phyloP scores from a whole-genome alignment of 495 filamentous ascomycete genomes.

The Podospora fimiseda region DNA sequence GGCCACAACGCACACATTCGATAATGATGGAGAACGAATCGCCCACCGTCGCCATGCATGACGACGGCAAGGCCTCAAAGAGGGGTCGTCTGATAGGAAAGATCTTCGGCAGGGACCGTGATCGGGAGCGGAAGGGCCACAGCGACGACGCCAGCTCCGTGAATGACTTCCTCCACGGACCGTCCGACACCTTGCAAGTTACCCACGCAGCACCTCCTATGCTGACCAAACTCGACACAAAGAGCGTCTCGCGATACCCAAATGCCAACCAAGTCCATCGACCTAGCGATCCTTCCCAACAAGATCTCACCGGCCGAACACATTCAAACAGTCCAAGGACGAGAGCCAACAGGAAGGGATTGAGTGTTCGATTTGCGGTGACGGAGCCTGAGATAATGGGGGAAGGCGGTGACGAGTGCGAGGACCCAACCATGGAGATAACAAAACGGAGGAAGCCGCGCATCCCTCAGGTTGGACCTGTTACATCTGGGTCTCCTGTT shows the following conservation, averaged over 20 bases:
- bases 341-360: constrained; percentile 44
- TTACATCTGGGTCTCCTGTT: constrained; percentile 18
- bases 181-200: constrained; percentile 36
- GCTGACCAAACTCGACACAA: constrained; percentile 42
- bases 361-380: constrained; percentile 65
- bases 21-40: constrained; percentile 41
- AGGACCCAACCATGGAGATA: constrained; percentile 62
- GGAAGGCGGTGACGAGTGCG: constrained; percentile 78
- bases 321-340: constrained; percentile 25
- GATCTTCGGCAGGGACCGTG: constrained; percentile 36
- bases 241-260: constrained; percentile 38
- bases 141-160: constrained; percentile 35
- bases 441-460: constrained; percentile 44
- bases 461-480: constrained; percentile 24
- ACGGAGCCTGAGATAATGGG: constrained; percentile 71
- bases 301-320: constrained; percentile 24
- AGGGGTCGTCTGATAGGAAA: constrained; percentile 45
- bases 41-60: constrained; percentile 25
- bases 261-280: constrained; percentile 34
- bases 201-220: constrained; percentile 34
- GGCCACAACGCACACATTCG: background rate
- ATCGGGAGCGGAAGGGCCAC: constrained; percentile 36
- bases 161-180: constrained; percentile 40
- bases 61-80: constrained; percentile 31
- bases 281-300: constrained; percentile 19